A percentile compares a stretch with the other conserved stretches of the same genome.
Evolutionary conservation across 73 alveolate genomes (phyloP).

Genomic region (Paramecium pentaurelia): DNA sequence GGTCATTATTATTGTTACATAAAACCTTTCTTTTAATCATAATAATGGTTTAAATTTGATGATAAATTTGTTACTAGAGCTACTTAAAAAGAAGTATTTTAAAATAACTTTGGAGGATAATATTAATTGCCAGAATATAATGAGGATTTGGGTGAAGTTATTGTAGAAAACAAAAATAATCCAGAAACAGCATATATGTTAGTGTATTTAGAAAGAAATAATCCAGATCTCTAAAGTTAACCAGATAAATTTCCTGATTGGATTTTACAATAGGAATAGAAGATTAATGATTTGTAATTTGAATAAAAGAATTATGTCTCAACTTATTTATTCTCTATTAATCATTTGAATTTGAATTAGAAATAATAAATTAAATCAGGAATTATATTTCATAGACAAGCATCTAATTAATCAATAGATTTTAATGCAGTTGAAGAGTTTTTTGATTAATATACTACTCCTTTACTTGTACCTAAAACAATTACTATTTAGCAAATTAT

Average conservation of each 20-base stretch:
- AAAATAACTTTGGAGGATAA: constrained; percentile 17
- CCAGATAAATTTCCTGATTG: background rate
- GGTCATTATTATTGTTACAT: constrained; percentile 29
- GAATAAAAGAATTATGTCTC: background rate
- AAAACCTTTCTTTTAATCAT: background rate
- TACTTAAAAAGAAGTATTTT: background rate
- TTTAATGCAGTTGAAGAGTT: background rate
- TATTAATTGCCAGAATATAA: background rate
- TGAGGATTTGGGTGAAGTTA: background rate
- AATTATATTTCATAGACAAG: background rate
- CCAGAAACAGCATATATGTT: constrained; percentile 44
- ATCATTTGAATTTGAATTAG: background rate
- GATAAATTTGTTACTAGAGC: constrained; percentile 31
- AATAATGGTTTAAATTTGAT: constrained; percentile 27
- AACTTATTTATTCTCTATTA: background rate
- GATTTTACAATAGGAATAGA: background rate
- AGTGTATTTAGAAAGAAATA: background rate
- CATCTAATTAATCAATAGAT: background rate
- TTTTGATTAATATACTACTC: constrained; percentile 19
- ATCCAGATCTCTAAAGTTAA: background rate
- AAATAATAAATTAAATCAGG: background rate
- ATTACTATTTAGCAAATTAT: background rate
- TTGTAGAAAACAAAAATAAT: background rate
- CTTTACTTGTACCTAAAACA: background rate
- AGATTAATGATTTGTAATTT: background rate